Conservation (phyloP, 139 green algal species). For the Micractinium conductrix region DNA sequence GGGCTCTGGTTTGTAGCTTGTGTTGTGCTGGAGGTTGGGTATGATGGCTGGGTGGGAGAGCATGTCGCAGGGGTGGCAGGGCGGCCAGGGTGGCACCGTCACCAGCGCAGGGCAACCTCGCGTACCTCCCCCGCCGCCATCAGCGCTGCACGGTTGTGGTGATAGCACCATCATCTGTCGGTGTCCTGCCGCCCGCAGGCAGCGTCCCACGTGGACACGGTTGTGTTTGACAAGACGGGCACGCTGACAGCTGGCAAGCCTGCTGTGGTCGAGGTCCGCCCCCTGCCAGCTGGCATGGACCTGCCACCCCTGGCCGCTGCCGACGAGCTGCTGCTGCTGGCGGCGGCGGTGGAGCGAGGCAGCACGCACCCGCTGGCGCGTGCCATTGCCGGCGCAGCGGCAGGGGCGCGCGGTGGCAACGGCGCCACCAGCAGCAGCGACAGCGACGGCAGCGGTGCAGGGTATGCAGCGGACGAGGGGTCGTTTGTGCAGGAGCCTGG, state of each 20-base stretch:
- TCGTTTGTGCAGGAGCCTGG: constrained; percentile 84
- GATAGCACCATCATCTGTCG: too few species aligned
- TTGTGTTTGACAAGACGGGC: constrained; percentile 97
- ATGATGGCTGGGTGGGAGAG: too few species aligned
- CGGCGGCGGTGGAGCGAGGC: constrained; percentile 75
- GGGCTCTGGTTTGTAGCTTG: too few species aligned
- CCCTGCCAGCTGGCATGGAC: not conserved
- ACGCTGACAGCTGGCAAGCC: constrained; percentile 89
- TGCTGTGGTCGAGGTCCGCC: constrained; percentile 54
- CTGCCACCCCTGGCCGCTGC: not conserved
- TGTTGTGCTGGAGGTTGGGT: too few species aligned
- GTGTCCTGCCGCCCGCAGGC: constrained; percentile 8
- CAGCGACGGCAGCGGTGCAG: constrained; percentile 26
- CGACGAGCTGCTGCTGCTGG: constrained; percentile 67
- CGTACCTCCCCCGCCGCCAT: too few species aligned
- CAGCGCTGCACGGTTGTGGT: too few species aligned
- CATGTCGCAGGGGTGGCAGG: too few species aligned
- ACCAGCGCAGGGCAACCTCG: too few species aligned
- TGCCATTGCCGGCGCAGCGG: constrained; percentile 44
- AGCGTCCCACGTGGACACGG: constrained; percentile 74
- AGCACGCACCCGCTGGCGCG: constrained; percentile 81
- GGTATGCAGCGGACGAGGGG: constrained; percentile 49
- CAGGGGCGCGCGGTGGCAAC: not conserved
- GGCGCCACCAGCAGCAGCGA: constrained; percentile 13
- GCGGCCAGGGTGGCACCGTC: too few species aligned